phyloP scores from a whole-genome alignment of 2,329 filamentous ascomycete genomes.

The Arachnomyces sp. region DNA sequence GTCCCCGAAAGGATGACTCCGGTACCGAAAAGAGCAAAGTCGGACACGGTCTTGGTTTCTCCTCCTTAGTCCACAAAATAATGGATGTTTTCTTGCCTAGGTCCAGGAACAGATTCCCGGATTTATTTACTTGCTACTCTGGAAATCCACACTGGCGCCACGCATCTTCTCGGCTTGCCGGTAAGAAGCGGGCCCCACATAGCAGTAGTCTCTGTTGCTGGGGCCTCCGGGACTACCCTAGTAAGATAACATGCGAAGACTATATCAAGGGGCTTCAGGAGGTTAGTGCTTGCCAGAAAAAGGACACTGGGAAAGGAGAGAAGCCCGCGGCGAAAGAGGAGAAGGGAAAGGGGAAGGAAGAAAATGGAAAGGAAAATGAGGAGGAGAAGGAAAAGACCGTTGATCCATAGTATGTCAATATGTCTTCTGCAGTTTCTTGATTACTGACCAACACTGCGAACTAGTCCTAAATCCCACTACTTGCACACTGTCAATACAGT shows the following conservation, averaged over 20 bases:
- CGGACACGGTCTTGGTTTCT: slow-evolving; percentile 12
- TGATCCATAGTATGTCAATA: slow-evolving; percentile 7
- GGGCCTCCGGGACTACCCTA: no score
- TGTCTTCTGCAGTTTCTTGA: background rate
- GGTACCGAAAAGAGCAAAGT: slow-evolving; percentile 5
- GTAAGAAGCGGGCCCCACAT: no score
- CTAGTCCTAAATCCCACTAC: slow-evolving; percentile 13
- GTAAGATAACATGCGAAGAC: no score
- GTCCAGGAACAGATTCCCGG: background rate
- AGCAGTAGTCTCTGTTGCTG: no score
- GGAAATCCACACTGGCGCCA: no score
- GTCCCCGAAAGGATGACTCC: background rate
- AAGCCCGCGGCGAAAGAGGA: no score
- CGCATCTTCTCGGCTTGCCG: no score
- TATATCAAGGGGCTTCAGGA: no score
- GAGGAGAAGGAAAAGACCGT: background rate
- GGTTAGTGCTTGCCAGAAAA: no score
- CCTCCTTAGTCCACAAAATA: slow-evolving; percentile 9
- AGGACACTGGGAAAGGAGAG: no score
- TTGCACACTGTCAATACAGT: slow-evolving; percentile 9
- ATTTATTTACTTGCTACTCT: slow-evolving; percentile 5
- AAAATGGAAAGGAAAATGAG: background rate
- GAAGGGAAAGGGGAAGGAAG: no score
- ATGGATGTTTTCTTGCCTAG: slow-evolving; percentile 4
- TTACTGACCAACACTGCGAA: background rate